phyloP scores from a whole-genome alignment of 1,139 yeast genomes.

The Suhomyces bribrorum region DNA sequence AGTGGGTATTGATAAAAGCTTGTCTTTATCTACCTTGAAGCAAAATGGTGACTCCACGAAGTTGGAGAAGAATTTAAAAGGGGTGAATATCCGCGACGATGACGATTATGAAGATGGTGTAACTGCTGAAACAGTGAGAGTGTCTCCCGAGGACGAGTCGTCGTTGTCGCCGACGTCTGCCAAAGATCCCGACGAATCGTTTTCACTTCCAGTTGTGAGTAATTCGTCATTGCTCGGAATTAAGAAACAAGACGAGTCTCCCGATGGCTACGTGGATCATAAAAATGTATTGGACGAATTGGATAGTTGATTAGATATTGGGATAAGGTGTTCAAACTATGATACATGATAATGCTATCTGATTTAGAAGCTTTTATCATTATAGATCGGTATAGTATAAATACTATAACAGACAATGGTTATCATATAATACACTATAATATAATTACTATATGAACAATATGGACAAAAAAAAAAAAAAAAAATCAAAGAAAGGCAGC shows the following conservation, averaged over 20 bases:
- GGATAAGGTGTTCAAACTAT: neutral
- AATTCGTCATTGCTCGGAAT: conserved; percentile 17
- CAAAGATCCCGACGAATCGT: conserved; percentile 28
- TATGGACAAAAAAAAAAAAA: no score
- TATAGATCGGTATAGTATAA: no score
- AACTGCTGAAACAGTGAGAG: conserved; percentile 2
- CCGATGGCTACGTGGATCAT: conserved; percentile 10
- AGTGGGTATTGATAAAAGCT: conserved; percentile 11
- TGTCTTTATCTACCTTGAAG: conserved; percentile 14
- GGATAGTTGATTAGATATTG: conserved; percentile 11
- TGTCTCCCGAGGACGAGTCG: neutral
- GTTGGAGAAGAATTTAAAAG: conserved; percentile 3
- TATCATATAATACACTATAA: no score
- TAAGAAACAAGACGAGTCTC: conserved; percentile 13
- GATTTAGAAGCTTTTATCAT: no score
- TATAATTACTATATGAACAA: no score
- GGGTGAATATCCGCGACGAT: conserved; percentile 2
- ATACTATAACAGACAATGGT: no score
- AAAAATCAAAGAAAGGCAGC: no score
- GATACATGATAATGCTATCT: neutral
- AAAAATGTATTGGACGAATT: conserved; percentile 16
- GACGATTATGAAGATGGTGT: conserved; percentile 10
- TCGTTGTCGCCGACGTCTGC: neutral
- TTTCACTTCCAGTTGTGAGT: conserved; percentile 33
- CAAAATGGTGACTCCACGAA: conserved; percentile 5